Evolutionary conservation across 352 stramenopile genomes (phyloP).

Genomic region (Globisporangium radiosum): DNA sequence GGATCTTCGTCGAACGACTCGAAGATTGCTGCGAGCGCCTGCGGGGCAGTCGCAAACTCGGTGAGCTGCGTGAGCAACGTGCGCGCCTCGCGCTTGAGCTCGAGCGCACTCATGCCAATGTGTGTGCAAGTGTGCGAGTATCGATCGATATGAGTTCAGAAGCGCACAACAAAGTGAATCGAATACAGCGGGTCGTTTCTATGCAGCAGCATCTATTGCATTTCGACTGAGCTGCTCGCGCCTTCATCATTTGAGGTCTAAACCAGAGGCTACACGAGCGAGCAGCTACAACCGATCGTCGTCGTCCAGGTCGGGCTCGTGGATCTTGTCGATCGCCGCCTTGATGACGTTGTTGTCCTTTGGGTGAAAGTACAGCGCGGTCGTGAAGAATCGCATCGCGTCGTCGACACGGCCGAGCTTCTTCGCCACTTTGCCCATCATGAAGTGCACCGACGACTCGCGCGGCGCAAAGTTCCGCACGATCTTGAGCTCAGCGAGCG

Average conservation of each 20-base stretch:
- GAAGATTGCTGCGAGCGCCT: conserved; percentile 48
- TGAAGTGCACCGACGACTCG: conserved; percentile 96
- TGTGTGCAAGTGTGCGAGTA: no score
- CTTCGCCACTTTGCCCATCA: conserved; percentile 94
- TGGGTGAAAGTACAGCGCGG: conserved; percentile 94
- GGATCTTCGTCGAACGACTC: conserved; percentile 17
- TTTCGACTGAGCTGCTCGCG: no score
- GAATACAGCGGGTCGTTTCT: no score
- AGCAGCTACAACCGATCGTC: conserved; percentile 36
- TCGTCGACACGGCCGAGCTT: conserved; percentile 86
- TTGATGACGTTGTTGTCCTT: conserved; percentile 98
- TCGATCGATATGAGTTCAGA: no score
- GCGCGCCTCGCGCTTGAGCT: conserved; percentile 22
- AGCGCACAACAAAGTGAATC: no score
- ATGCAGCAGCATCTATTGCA: no score
- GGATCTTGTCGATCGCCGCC: conserved; percentile 90
- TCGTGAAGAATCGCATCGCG: conserved; percentile 95
- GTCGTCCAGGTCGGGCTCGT: conserved; percentile 58
- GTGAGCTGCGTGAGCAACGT: conserved; percentile 49
- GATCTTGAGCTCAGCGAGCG: conserved; percentile 88
- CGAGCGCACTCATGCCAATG: no score
- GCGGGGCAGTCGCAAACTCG: conserved; percentile 41
- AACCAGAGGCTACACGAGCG: no score
- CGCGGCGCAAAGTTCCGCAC: conserved; percentile 91
- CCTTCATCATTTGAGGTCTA: no score